Percentiles rank a stretch among this genome's conserved stretches.
Evolutionary conservation across 257 asterid species (phyloP).

Genomic region (Solanum bukasovii): DNA sequence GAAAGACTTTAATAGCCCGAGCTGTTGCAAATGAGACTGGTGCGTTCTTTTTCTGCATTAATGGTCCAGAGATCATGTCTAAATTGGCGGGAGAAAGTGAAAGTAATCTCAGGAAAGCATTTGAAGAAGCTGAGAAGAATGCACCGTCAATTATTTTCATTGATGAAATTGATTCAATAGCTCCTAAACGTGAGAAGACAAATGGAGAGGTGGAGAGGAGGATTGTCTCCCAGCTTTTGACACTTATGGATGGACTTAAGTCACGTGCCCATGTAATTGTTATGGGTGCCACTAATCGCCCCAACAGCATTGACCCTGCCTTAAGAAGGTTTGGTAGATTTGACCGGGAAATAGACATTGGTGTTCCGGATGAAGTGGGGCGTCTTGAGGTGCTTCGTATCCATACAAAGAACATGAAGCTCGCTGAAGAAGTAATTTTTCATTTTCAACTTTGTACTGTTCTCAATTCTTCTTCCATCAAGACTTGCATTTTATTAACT

Average conservation of each 20-base stretch:
- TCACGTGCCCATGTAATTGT: slow-evolving; percentile 89
- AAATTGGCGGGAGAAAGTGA: slow-evolving; percentile 94
- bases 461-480: not conserved
- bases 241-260: slow-evolving; percentile 89
- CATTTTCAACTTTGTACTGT: not conserved
- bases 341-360: slow-evolving; percentile 86
- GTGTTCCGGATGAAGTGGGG: slow-evolving; percentile 95
- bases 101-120: slow-evolving; percentile 87
- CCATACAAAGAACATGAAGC: slow-evolving; percentile 95
- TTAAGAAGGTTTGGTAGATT: slow-evolving; percentile 88
- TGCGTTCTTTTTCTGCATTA: slow-evolving; percentile 83
- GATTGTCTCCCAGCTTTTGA: slow-evolving; percentile 90
- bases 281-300: slow-evolving; percentile 87
- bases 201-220: slow-evolving; percentile 93
- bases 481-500: not conserved
- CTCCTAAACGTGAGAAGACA: slow-evolving; percentile 89
- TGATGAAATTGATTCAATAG: slow-evolving; percentile 86
- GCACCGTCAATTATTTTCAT: slow-evolving; percentile 86
- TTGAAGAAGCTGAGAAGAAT: slow-evolving; percentile 91
- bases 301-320: slow-evolving; percentile 93
- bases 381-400: slow-evolving; percentile 88
- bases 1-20: slow-evolving; percentile 80
- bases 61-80: slow-evolving; percentile 90
- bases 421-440: slow-evolving; percentile 59
- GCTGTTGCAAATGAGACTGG: slow-evolving; percentile 96